phyloP scores from a whole-genome alignment of 1,139 yeast genomes.

The Hansenula sp. region DNA sequence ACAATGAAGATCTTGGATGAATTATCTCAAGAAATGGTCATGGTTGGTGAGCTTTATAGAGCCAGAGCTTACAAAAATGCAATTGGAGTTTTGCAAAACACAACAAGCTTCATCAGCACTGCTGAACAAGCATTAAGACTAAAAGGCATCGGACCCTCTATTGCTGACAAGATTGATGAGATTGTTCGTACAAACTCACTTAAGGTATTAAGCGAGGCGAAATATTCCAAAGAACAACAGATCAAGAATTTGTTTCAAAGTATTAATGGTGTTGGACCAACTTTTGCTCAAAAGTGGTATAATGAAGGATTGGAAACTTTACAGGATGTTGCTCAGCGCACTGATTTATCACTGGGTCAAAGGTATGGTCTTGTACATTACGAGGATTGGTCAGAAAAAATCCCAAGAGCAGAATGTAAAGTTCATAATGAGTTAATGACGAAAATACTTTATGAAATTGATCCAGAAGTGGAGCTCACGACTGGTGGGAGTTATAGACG shows the following conservation, averaged over 20 bases:
- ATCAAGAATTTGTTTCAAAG: constrained; percentile 35
- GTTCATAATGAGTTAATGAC: constrained; percentile 36
- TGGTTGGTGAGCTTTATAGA: constrained; percentile 39
- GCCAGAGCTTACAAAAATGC: constrained; percentile 48
- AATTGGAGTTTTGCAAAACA: constrained; percentile 30
- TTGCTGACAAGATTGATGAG: constrained; percentile 47
- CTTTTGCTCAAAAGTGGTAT: constrained; percentile 41
- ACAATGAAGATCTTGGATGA: constrained; percentile 33
- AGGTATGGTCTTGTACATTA: constrained; percentile 45
- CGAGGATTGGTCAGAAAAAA: constrained; percentile 45
- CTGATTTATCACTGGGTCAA: constrained; percentile 35
- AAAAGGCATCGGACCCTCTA: constrained; percentile 41
- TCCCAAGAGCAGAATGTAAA: constrained; percentile 45
- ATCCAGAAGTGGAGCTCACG: constrained; percentile 32
- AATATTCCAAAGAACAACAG: constrained; percentile 25
- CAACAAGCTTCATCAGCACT: constrained; percentile 29
- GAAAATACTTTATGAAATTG: constrained; percentile 31
- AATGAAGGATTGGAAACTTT: constrained; percentile 36
- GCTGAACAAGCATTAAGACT: constrained; percentile 38
- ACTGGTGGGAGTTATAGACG: constrained; percentile 59
- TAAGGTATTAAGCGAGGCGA: constrained; percentile 31
- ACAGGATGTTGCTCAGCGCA: constrained; percentile 33
- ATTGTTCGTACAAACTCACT: constrained; percentile 38
- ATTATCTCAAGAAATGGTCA: constrained; percentile 34
- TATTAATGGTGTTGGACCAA: constrained; percentile 53